Evolutionary conservation across 306 rosid species (phyloP).

Genomic region (Pterocarpus macrocarpus): DNA sequence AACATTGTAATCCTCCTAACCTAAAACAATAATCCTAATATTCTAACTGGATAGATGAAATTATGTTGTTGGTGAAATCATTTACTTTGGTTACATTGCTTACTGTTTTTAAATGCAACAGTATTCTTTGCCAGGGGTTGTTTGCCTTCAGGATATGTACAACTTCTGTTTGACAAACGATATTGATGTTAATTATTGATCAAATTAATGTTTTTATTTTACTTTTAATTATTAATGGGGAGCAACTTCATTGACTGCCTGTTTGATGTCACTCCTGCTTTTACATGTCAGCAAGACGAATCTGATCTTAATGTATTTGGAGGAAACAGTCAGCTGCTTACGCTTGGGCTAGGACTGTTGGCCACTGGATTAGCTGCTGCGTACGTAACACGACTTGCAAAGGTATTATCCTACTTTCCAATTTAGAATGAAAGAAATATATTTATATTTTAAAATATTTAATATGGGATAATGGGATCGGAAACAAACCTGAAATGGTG

Average conservation of each 20-base stretch:
- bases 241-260: slow-evolving; percentile 18
- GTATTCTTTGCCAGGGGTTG: neutral
- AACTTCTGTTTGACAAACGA: neutral
- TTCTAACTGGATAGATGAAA: slow-evolving; percentile 7
- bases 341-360: slow-evolving; percentile 86
- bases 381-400: slow-evolving; percentile 88
- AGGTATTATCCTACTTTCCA: slow-evolving; percentile 60
- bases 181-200: slow-evolving; percentile 4
- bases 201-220: slow-evolving; percentile 10
- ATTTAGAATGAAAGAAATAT: slow-evolving; percentile 17
- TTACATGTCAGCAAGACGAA: slow-evolving; percentile 88
- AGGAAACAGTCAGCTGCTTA: slow-evolving; percentile 82
- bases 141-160: neutral
- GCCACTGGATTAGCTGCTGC: slow-evolving; percentile 88
- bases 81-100: neutral
- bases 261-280: slow-evolving; percentile 41
- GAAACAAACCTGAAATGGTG: slow-evolving; percentile 32
- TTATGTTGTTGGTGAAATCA: slow-evolving; percentile 10
- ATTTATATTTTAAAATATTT: slow-evolving; percentile 4
- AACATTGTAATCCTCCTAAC: no score
- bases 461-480: neutral
- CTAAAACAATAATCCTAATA: slow-evolving; percentile 26
- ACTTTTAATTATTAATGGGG: slow-evolving; percentile 3
- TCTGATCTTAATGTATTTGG: slow-evolving; percentile 69
- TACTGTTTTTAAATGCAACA: neutral